Base-by-base conservation (phyloP, 805 yeast species). In the Cyberlindnera samutprakarnensis region DNA sequence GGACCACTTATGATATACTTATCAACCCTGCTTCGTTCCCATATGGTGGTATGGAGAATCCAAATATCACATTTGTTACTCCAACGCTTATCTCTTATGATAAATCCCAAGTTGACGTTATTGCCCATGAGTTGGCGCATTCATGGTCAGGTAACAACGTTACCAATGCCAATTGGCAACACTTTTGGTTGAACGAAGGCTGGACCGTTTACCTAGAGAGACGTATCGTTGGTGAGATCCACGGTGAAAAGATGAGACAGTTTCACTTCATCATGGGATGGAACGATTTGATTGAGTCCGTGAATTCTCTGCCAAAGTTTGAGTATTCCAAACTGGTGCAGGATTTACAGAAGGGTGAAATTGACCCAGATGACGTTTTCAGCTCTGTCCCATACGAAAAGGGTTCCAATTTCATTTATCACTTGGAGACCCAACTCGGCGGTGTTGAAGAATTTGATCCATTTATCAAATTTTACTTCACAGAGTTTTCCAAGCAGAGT, bases 31-130 rank as follows among this genome's bases (percentile, higher is more conserved):
- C 78, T 33, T 72, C 75, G 3, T 73, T 72, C 59, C 94, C 95
- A 3, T 87, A 83, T 49, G 95, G 95, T 41, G 96, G 96, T 33
- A 87, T 87, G 95, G 95, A 87, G 60, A 84, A 85, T 51, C 94
- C 95, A 38, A 85, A 86, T 51, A 75, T 85, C 56, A 85, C 95
- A 1, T 85, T 85, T 58, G 88, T 87, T 7, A 85, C 95, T 0
- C 95, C 95, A 28, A 86, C 96, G 2, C 64, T 87, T 39, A 72
- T 87, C 26, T 72, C 88, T 12, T 87, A 88, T 24, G 95, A 86
- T 57, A 68, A 88, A 36, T 78, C 84, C 36, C 84, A 86, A 42
- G 86, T 86, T 14, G 87, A 82, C 46, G 96, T 87, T 18, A 75
- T 87, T 53, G 95, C 95, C 1, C 96, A 87, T 57, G 96, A 87